A percentile compares a stretch with the other conserved stretches of the same genome.
phyloP scores from a whole-genome alignment of 2,329 filamentous ascomycete genomes.

The Aureobasidium namibiae region DNA sequence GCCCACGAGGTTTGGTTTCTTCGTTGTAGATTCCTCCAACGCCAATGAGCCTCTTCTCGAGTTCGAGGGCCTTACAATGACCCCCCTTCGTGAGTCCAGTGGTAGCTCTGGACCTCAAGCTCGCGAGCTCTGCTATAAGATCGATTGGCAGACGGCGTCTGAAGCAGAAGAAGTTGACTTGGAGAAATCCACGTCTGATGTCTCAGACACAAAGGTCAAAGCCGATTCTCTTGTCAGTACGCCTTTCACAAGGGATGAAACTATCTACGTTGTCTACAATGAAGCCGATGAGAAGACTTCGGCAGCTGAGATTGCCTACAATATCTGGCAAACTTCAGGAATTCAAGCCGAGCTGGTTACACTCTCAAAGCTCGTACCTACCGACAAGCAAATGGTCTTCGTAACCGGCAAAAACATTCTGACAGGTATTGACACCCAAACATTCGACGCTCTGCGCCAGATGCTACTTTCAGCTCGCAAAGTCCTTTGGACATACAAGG shows the following conservation, averaged over 20 bases:
- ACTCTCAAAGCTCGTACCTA: neutral
- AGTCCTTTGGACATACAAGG: neutral
- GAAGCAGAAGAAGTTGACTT: neutral
- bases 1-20: conserved; percentile 4
- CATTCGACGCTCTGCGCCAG: neutral
- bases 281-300: neutral
- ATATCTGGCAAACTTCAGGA: neutral
- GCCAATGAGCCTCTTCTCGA: neutral
- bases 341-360: neutral
- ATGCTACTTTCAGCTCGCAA: neutral
- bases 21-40: neutral
- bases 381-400: neutral
- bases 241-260: neutral
- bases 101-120: neutral
- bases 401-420: neutral
- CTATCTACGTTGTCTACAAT: neutral
- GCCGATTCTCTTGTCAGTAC: conserved; percentile 6
- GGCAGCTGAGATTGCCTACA: neutral
- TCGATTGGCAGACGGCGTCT: neutral
- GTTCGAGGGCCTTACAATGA: neutral
- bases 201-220: neutral
- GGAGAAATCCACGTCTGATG: neutral
- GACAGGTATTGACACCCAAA: neutral
- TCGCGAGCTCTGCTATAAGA: conserved; percentile 3
- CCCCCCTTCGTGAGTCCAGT: neutral